phyloP scores from a whole-genome alignment of 2,329 filamentous ascomycete genomes.

The Paracoccidioides brasiliensis region DNA sequence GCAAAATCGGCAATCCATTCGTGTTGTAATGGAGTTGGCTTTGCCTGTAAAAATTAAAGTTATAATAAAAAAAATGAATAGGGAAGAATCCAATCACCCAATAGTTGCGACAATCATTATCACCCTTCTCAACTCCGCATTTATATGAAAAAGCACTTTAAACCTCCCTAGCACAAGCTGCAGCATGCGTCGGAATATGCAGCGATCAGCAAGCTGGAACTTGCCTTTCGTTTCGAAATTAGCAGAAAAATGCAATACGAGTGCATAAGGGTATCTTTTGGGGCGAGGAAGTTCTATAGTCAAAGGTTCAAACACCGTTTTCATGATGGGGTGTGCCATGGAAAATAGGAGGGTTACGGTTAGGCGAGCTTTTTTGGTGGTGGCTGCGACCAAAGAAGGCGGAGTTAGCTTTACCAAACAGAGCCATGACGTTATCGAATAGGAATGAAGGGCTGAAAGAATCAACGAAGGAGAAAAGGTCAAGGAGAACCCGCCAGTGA shows the following conservation, averaged over 20 bases:
- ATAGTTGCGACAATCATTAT: not conserved
- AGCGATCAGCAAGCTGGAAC: not conserved
- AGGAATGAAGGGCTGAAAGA: not conserved
- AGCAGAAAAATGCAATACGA: not conserved
- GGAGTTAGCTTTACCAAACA: not conserved
- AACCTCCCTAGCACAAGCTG: not conserved
- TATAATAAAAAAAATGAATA: not conserved
- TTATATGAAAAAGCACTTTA: not conserved
- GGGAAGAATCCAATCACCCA: not conserved
- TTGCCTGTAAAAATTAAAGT: no score
- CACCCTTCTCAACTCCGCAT: not conserved
- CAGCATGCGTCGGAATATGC: not conserved
- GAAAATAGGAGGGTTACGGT: not conserved
- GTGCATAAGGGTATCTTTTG: not conserved
- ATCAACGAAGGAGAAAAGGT: not conserved
- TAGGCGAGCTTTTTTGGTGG: not conserved
- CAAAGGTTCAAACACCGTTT: slow-evolving; percentile 1
- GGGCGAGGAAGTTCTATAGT: not conserved
- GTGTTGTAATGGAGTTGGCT: no score
- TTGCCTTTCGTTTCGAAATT: not conserved
- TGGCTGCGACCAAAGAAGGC: not conserved
- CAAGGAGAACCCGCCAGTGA: not conserved
- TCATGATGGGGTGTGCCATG: not conserved
- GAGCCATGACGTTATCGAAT: not conserved
- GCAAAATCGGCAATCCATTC: no score